Percentiles rank a stretch among this genome's conserved stretches.
phyloP scores from a whole-genome alignment of 2,329 filamentous ascomycete species.

The Chaetomiaceae sp. region DNA sequence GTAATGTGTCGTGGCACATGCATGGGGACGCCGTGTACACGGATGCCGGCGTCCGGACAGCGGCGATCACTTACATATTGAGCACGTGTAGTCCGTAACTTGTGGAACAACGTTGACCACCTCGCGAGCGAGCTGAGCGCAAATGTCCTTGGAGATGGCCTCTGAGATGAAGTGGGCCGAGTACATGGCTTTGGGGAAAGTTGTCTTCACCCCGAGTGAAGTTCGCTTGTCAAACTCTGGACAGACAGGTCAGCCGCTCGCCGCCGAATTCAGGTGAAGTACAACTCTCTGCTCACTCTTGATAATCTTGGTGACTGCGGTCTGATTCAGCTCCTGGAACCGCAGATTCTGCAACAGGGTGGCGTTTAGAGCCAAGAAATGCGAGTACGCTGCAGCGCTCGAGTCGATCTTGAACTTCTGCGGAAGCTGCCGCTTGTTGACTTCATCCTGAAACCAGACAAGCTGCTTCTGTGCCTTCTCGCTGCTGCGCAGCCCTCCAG shows the following conservation, averaged over 20 bases:
- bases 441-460: slow-evolving; percentile 64
- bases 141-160: slow-evolving; percentile 67
- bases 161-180: slow-evolving; percentile 57
- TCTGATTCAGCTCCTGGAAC: slow-evolving; percentile 78
- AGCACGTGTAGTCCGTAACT: slow-evolving; percentile 63
- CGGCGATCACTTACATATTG: slow-evolving; percentile 18
- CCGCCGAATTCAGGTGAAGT: too few species aligned
- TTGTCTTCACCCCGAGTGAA: slow-evolving; percentile 59
- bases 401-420: slow-evolving; percentile 59
- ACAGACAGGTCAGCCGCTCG: not conserved
- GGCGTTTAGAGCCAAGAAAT: slow-evolving; percentile 67
- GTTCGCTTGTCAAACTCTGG: slow-evolving; percentile 83
- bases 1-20: too few species aligned
- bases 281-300: slow-evolving; percentile 64
- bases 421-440: slow-evolving; percentile 53
- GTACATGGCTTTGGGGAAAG: slow-evolving; percentile 54
- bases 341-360: slow-evolving; percentile 72
- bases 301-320: slow-evolving; percentile 73
- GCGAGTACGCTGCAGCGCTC: slow-evolving; percentile 57
- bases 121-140: slow-evolving; percentile 65
- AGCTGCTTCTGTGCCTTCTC: slow-evolving; percentile 61
- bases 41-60: not conserved
- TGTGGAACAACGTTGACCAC: slow-evolving; percentile 71
- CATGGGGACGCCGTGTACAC: not conserved
- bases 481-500: slow-evolving; percentile 62